Percentiles rank a stretch among this genome's conserved stretches.
Evolutionary conservation across 768 basidiomycete species (phyloP).

Genomic region (Peribolospora baueri): DNA sequence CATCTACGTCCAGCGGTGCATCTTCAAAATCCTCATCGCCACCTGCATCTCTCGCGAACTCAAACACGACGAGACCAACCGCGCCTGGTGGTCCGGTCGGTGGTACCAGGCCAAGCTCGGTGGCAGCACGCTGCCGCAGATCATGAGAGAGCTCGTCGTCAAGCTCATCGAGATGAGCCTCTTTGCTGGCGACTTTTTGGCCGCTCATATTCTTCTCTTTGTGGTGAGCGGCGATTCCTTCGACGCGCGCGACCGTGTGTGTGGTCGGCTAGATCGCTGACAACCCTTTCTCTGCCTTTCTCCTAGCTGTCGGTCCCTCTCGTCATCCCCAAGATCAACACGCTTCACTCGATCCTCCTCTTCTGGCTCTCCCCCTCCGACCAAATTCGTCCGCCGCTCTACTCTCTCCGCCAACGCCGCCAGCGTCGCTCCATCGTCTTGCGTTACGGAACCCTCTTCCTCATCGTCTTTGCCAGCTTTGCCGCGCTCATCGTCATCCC

Average conservation of each 20-base stretch:
- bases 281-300: slow-evolving; percentile 31
- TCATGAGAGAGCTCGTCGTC: slow-evolving; percentile 86
- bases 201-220: slow-evolving; percentile 32
- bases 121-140: slow-evolving; percentile 79
- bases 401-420: slow-evolving; percentile 65
- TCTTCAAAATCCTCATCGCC: slow-evolving; percentile 81
- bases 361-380: slow-evolving; percentile 92
- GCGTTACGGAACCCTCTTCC: slow-evolving; percentile 59
- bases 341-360: slow-evolving; percentile 66
- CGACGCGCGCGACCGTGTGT: not conserved
- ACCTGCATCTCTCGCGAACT: slow-evolving; percentile 91
- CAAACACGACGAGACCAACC: slow-evolving; percentile 96
- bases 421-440: slow-evolving; percentile 36
- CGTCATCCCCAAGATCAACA: slow-evolving; percentile 73
- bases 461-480: slow-evolving; percentile 41
- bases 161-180: slow-evolving; percentile 90
- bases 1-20: slow-evolving; percentile 68
- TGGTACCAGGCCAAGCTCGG: slow-evolving; percentile 95
- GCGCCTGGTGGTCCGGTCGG: slow-evolving; percentile 89
- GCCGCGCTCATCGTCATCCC: slow-evolving; percentile 37
- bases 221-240: slow-evolving; percentile 10
- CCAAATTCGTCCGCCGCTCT: slow-evolving; percentile 74
- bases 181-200: slow-evolving; percentile 82
- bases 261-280: not conserved
- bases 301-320: slow-evolving; percentile 77